Base-by-base conservation (phyloP, 1,284 basidiomycete species). In the Ganoderma meredithae region DNA sequence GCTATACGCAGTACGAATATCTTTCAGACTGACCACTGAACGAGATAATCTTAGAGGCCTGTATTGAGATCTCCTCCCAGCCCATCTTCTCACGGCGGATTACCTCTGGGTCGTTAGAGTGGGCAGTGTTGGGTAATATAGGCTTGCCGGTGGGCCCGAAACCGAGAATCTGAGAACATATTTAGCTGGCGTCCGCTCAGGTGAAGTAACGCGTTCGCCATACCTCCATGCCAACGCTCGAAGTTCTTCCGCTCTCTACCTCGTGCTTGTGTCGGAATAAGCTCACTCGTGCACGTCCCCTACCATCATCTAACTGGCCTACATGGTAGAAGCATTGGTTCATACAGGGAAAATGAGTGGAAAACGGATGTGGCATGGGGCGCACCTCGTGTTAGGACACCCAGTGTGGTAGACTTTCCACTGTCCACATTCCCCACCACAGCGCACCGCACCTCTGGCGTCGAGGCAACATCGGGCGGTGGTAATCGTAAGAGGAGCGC, bases 241-340 rank as follows among this genome's bases (percentile, higher is more conserved):
- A 96, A 0, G 97, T 99, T 64, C 98, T 84, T 1, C 98, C 97
- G 12, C 94, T 96, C 82, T 99, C 97, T 70, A 99, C 85, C 80
- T 99, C 97, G 77, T 99, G 97, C 79, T 99, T 98, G 81, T 99
- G 98, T 59, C 97, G 85, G 82, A 99, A 99, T 8, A 99, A 83
- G 3, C 93, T 92, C 9, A 99, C 93, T 62, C 97, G 93, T 1
- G 97, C 97, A 68, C 92, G 90, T 0, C 97, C 97, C 79, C 98
- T 84, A 13, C 97, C 98, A 79, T 99, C 97, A 76, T 99, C 97
- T 66, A 99, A 84, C 1, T 89, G 89, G 55, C 97, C 96, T 90
- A 66, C 4, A 17, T 58, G 22, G 69, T 22, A 66, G 61, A 56
- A 81, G 79, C 41, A 77, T 84, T 62, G 82, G 74, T 9, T 81